Evolutionary conservation across 1,284 basidiomycete species (phyloP), one percentile per base, ranked within the genome.

Genomic region (Leccinum laetum): DNA sequence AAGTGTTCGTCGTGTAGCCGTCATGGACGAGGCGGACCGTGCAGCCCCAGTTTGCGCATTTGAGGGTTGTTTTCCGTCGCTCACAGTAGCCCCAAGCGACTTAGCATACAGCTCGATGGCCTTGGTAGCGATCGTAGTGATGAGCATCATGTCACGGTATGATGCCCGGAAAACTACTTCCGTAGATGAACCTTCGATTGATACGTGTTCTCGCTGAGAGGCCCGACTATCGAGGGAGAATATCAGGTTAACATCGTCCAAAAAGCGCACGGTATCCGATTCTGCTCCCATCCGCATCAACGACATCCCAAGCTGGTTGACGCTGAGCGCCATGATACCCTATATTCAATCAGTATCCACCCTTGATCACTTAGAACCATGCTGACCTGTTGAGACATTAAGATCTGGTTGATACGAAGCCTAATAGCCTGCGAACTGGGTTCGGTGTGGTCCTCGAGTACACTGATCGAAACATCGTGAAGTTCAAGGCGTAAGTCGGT

Each of bases 141-240:
- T 98, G 70, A 99, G 86, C 72, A 89, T 87, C 72, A 99, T 94
- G 76, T 99, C 97, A 41, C 94, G 86, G 73, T 95, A 93, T 0
- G 96, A 98, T 11, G 96, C 94, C 29, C 98, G 88, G 78, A 99
- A 91, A 61, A 97, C 86, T 70, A 99, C 86, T 1, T 96, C 90
- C 69, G 92, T 92, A 13, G 90, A 81, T n/a, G 86, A 83, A 26
- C 97, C 77, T 74, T 98, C 95, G 66, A 99, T 91, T 72, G 85
- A 95, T 7, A 93, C 92, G 80, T 90, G 90, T 62, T 93, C 90
- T 3, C 84, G 84, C 2, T 86, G 84, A 14, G 89, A 86, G n/a
- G 87, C 84, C 4, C 93, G 88, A 67, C 84, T 94, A 77, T 99
- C 96, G 69, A 98, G 81, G 8, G 95, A 92, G 57, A 98, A 82